Base-by-base conservation (phyloP, 257 asterid genomes). In the Coffea canephora region DNA sequence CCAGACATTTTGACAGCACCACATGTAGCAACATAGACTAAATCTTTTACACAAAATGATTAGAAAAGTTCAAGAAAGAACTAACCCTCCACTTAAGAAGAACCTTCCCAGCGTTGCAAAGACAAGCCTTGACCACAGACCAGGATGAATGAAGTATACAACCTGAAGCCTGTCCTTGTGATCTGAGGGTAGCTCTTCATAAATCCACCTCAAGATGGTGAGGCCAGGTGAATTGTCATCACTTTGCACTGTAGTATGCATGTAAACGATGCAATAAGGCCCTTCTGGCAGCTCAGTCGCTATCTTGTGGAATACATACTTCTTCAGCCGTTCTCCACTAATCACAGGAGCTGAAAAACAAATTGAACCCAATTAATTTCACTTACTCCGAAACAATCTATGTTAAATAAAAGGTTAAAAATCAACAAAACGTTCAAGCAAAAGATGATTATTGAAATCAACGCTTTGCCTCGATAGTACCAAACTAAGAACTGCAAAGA, bases 81-180 rank as follows among this genome's bases (percentile, higher is more conserved):
- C 97, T 88, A 54, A 95, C 99, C 98, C 95, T 87, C 97, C 97
- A 81, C 93, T 95, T 77, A 95, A 83, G 77, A 95, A 91, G 77
- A 93, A 80, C 83, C 99, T 88, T 79, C 99, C 99, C 59, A 95
- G 89, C 7, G 96, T 95, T 67, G 99, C 99, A 67, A 95, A 83
- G 82, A 90, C 91, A 49, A 95, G 93, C 83, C 99, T 90, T 50
- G 99, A 92, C 68, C 90, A 86, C 8, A 93, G 86, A 73, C 99
- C 99, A 8, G 98, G 99, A 89, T 95, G 99, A 77, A 95, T 65
- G 76, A 95, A 95, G 89, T 95, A 95, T 43, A 93, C 90, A 80
- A 85, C 90, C 80, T 88, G 91, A 84, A 95, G 97, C 90, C 97
- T 88, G 78, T 88, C 95, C 89, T 95, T 95, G 81, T 75, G 87